Evolutionary conservation across 495 filamentous ascomycete species (phyloP).

Genomic region (Aspergillus affinis): DNA sequence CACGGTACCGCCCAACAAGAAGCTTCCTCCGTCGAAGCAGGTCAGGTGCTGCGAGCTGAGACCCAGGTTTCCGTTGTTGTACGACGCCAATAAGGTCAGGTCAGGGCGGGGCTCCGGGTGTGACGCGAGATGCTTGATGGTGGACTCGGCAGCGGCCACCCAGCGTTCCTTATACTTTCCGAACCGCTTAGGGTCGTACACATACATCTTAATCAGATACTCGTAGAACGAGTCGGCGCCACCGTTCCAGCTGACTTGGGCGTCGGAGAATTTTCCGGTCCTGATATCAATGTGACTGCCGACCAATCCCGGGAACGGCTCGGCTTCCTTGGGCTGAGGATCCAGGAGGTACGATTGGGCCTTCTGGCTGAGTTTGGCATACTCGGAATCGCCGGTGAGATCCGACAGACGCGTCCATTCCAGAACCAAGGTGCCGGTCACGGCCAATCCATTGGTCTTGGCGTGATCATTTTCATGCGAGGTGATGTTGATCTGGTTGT

Average conservation of each 20-base stretch:
- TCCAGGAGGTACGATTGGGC: conserved; percentile 72
- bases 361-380: conserved; percentile 64
- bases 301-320: conserved; percentile 78
- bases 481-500: conserved; percentile 66
- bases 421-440: conserved; percentile 70
- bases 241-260: conserved; percentile 74
- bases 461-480: conserved; percentile 47
- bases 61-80: conserved; percentile 48
- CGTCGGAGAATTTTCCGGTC: conserved; percentile 66
- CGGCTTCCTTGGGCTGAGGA: conserved; percentile 57
- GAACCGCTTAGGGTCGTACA: conserved; percentile 73
- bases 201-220: conserved; percentile 91
- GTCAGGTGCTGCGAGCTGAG: conserved; percentile 66
- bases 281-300: conserved; percentile 65
- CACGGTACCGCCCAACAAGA: conserved; percentile 78
- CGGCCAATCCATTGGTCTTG: conserved; percentile 65
- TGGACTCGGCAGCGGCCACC: conserved; percentile 74
- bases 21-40: conserved; percentile 85
- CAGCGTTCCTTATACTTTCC: conserved; percentile 67
- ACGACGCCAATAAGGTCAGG: conserved; percentile 72
- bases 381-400: conserved; percentile 64
- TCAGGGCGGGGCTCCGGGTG: conserved; percentile 69
- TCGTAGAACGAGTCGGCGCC: conserved; percentile 86
- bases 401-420: conserved; percentile 87
- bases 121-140: conserved; percentile 69